Evolutionary conservation across 2,329 filamentous ascomycete genomes (phyloP).

Genomic region (Penicillium sp.): DNA sequence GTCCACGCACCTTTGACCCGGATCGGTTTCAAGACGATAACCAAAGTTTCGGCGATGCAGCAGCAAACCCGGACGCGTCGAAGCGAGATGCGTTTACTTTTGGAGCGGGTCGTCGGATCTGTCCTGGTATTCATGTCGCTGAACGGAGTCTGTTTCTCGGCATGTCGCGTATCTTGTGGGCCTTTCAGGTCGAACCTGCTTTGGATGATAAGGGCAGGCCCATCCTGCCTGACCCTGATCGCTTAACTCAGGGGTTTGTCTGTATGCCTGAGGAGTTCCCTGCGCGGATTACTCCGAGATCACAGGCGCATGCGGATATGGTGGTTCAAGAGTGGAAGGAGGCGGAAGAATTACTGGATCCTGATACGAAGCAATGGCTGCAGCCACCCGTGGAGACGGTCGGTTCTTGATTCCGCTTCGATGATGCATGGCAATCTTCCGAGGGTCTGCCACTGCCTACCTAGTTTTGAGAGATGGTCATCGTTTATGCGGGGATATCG

Average conservation of each 20-base stretch:
- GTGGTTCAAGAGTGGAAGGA: constrained; percentile 12
- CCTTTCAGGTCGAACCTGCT: constrained; percentile 39
- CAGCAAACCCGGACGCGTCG: constrained; percentile 34
- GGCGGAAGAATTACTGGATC: constrained; percentile 11
- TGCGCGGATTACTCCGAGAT: constrained; percentile 36
- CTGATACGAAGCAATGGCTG: constrained; percentile 11
- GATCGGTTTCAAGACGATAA: constrained; percentile 32
- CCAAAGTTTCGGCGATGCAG: constrained; percentile 34
- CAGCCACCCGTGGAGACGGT: constrained; percentile 3
- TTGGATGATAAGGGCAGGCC: constrained; percentile 28
- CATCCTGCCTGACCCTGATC: constrained; percentile 39
- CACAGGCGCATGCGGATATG: constrained; percentile 26
- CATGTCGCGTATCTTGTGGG: constrained; percentile 49
- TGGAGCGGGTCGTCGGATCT: constrained; percentile 55
- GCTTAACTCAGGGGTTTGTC: constrained; percentile 43
- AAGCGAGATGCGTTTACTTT: constrained; percentile 54
- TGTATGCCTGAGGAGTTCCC: constrained; percentile 43
- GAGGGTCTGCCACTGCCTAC: no score
- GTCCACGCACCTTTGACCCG: constrained; percentile 41
- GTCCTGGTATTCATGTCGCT: constrained; percentile 55
- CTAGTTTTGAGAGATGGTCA: no score
- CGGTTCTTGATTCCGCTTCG: neutral
- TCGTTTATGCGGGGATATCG: no score
- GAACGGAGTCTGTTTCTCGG: constrained; percentile 48
- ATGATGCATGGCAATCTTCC: neutral